A percentile compares a stretch with the other conserved stretches of the same genome.
These are phyloP conservation scores for Paraurostyla sp. DNA, from an alignment of 73 alveolate species.

Conservation along the genomic window DNA sequence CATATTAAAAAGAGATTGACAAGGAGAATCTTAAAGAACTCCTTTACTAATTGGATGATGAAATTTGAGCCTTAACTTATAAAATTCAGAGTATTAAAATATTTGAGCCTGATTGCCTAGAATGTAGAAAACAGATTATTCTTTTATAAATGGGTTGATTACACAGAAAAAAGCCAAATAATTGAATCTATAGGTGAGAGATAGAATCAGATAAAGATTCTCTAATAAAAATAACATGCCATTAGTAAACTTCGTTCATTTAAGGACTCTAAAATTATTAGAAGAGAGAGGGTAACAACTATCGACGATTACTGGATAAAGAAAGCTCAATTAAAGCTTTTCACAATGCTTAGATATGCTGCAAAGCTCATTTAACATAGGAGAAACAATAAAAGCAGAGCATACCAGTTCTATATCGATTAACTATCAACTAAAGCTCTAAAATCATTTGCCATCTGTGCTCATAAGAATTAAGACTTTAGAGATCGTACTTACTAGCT, in stretches of 20 bases:
- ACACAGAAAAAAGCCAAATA: neutral
- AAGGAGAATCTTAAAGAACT: neutral
- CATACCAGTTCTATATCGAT: neutral
- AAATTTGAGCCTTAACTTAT: neutral
- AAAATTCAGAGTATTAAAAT: conserved; percentile 11
- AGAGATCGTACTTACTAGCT: neutral
- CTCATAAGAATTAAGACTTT: neutral
- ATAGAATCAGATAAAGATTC: neutral
- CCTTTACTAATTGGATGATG: neutral
- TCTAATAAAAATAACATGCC: neutral
- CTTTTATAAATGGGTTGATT: neutral
- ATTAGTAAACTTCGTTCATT: neutral
- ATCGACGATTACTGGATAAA: conserved; percentile 14
- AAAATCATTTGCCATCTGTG: neutral
- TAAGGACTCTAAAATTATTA: neutral
- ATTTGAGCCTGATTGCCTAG: neutral
- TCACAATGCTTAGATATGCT: neutral
- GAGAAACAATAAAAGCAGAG: neutral
- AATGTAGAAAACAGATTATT: neutral
- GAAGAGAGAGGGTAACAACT: conserved; percentile 13
- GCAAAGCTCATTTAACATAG: neutral
- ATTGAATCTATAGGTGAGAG: neutral
- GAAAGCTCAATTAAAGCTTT: neutral
- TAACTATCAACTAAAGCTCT: neutral
- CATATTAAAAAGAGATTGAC: neutral